Conservation (phyloP, 495 filamentous ascomycete species). For the Xylaria longipes region DNA sequence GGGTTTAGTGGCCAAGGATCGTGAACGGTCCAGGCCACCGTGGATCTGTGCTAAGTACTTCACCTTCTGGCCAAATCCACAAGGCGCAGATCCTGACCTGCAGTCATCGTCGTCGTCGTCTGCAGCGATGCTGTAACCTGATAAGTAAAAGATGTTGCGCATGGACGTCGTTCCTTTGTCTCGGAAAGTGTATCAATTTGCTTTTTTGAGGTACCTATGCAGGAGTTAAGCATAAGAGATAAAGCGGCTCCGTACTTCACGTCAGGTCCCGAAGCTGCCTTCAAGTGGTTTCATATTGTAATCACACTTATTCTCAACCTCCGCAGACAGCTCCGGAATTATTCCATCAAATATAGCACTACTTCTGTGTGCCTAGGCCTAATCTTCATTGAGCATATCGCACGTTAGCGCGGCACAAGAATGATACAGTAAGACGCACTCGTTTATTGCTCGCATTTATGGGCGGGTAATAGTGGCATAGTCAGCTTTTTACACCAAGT, state of each 20-base stretch:
- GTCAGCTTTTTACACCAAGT: slow-evolving; percentile 3
- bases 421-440: slow-evolving; percentile 8
- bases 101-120: not conserved
- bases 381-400: not conserved
- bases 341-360: slow-evolving; percentile 1
- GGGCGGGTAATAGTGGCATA: slow-evolving; percentile 1
- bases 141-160: not conserved
- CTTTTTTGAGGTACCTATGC: not conserved
- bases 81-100: slow-evolving; percentile 12
- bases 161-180: not conserved
- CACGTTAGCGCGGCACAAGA: not conserved
- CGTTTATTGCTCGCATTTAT: slow-evolving; percentile 2
- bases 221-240: not conserved
- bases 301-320: not conserved
- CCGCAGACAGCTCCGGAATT: not conserved
- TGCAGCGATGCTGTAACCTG: not conserved
- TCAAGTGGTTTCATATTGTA: not conserved
- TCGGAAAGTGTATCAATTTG: not conserved
- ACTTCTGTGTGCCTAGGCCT: not conserved
- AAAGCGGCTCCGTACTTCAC: not conserved
- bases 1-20: slow-evolving; percentile 18
- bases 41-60: not conserved
- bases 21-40: slow-evolving; percentile 18
- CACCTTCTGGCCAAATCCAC: slow-evolving; percentile 1
- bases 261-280: not conserved